Percentiles rank a stretch among this genome's conserved stretches.
Conservation (phyloP, 2,329 filamentous ascomycete genomes). For the Cryoendolithus antarcticus region DNA sequence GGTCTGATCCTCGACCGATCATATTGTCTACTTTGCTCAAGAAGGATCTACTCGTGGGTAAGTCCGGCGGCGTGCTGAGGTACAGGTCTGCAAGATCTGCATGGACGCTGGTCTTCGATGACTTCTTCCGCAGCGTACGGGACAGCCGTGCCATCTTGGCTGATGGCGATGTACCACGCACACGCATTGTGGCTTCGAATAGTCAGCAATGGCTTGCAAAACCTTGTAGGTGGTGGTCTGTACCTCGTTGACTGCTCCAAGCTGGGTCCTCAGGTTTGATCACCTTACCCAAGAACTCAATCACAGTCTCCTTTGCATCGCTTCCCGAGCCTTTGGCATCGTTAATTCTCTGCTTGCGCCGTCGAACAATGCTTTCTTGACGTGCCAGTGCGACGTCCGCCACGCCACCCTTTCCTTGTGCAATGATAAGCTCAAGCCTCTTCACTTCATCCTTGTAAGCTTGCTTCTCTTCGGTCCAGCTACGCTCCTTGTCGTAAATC, state of each 20-base stretch:
- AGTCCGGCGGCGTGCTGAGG: slow-evolving; percentile 20
- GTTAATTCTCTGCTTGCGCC: slow-evolving; percentile 12
- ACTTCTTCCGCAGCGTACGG: slow-evolving; percentile 25
- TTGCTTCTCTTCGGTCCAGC: slow-evolving; percentile 22
- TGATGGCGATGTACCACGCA: slow-evolving; percentile 23
- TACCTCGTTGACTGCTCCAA: slow-evolving; percentile 21
- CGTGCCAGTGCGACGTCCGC: slow-evolving; percentile 29
- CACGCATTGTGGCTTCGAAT: slow-evolving; percentile 16
- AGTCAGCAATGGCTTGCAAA: slow-evolving; percentile 8
- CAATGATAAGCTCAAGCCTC: slow-evolving; percentile 32
- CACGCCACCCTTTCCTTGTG: slow-evolving; percentile 28
- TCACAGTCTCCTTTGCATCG: slow-evolving; percentile 19
- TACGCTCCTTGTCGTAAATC: slow-evolving; percentile 19
- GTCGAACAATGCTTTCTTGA: slow-evolving; percentile 27
- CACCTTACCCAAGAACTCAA: slow-evolving; percentile 21
- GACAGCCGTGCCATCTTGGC: slow-evolving; percentile 28
- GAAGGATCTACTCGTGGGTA: slow-evolving; percentile 7
- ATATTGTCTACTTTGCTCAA: slow-evolving; percentile 5
- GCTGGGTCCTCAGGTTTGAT: slow-evolving; percentile 13
- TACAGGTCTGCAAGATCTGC: slow-evolving; percentile 19
- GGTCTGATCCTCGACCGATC: not conserved
- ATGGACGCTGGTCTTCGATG: slow-evolving; percentile 17
- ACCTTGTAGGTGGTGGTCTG: not conserved
- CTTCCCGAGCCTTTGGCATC: slow-evolving; percentile 8
- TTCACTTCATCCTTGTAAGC: slow-evolving; percentile 31